Evolutionary conservation across 805 yeast genomes (phyloP).

Genomic region (Sugiyamaella valdiviana): DNA sequence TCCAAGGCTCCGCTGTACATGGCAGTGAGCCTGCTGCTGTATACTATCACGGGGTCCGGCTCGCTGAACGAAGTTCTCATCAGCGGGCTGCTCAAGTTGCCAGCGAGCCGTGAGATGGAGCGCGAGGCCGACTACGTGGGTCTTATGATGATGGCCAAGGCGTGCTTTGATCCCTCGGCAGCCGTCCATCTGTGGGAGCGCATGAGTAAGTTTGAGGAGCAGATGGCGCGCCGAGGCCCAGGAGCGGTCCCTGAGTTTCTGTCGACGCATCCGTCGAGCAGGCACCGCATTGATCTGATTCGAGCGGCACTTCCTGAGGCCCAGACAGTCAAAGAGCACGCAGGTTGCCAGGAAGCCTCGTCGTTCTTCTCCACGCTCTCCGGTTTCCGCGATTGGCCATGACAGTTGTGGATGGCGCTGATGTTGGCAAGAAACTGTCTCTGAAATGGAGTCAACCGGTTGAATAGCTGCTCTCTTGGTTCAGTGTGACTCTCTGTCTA

Average conservation of each 20-base stretch:
- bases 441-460: too few species aligned
- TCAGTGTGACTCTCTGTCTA: too few species aligned
- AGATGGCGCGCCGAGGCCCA: conserved; percentile 25
- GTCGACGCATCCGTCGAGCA: conserved; percentile 85
- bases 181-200: conserved; percentile 77
- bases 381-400: conserved; percentile 4
- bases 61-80: conserved; percentile 47
- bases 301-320: conserved; percentile 51
- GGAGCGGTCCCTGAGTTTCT: conserved; percentile 51
- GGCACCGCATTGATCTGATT: conserved; percentile 65
- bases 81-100: conserved; percentile 59
- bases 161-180: conserved; percentile 75
- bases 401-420: conserved; percentile 1
- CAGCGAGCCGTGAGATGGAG: conserved; percentile 90
- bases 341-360: conserved; percentile 34
- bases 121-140: conserved; percentile 96
- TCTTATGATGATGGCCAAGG: conserved; percentile 80
- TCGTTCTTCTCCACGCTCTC: conserved; percentile 6
- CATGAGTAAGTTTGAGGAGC: conserved; percentile 54
- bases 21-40: conserved; percentile 45
- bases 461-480: too few species aligned
- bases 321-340: conserved; percentile 33
- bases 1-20: conserved; percentile 71
- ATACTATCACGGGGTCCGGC: conserved; percentile 55
- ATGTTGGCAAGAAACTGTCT: too few species aligned